phyloP scores from a whole-genome alignment of 1,284 basidiomycete genomes.

The Tylopilus orsonianus region DNA sequence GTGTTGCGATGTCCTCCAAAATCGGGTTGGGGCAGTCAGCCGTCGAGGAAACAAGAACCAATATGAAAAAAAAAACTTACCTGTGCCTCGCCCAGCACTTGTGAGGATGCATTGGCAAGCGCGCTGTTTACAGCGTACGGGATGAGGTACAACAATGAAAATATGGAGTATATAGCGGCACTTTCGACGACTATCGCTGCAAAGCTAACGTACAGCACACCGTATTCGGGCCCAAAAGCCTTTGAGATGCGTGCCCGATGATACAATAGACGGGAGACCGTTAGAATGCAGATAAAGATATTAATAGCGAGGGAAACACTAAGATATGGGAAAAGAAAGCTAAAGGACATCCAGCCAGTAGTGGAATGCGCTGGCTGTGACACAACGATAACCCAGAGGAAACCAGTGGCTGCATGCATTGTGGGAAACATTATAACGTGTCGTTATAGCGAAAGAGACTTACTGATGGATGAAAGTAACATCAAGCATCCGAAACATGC shows the following conservation, averaged over 20 bases:
- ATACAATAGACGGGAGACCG: conserved; percentile 31
- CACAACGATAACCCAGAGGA: conserved; percentile 29
- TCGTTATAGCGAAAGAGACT: neutral
- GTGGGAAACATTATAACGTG: neutral
- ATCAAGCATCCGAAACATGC: conserved; percentile 21
- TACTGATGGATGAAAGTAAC: conserved; percentile 27
- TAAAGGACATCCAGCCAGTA: conserved; percentile 32
- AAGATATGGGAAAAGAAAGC: conserved; percentile 33
- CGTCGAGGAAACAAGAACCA: neutral
- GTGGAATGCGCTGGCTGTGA: conserved; percentile 20
- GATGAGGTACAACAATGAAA: conserved; percentile 31
- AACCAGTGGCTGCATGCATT: conserved; percentile 25
- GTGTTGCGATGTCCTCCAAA: conserved; percentile 30
- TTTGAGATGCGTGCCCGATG: conserved; percentile 30
- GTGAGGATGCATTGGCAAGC: conserved; percentile 31
- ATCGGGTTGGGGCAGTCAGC: conserved; percentile 3
- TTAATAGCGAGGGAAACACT: conserved; percentile 36
- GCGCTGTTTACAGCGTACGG: conserved; percentile 24
- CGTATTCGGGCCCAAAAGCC: conserved; percentile 31
- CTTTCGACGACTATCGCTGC: conserved; percentile 33
- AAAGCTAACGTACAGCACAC: conserved; percentile 29
- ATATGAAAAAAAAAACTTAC: conserved; percentile 14
- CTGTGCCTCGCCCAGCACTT: conserved; percentile 32
- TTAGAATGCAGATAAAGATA: conserved; percentile 30
- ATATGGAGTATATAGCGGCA: conserved; percentile 31